Evolutionary conservation across 345 rosid species (phyloP).

Genomic region (Cardiospermum halicacabum): DNA sequence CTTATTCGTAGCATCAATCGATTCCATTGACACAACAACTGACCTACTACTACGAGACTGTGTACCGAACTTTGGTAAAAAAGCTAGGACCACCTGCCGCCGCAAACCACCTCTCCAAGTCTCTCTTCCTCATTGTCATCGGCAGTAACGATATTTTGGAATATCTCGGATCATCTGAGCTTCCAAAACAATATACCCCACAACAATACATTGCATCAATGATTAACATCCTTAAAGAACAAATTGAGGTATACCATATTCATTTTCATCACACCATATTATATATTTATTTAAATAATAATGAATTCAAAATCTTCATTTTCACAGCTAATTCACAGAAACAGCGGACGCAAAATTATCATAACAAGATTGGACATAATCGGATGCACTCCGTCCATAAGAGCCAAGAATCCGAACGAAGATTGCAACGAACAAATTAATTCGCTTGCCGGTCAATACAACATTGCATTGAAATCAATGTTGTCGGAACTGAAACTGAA

Average conservation of each 20-base stretch:
- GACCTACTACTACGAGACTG: constrained; percentile 26
- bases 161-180: constrained; percentile 36
- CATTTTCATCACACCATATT: too few species aligned
- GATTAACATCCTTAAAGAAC: constrained; percentile 43
- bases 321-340: too few species aligned
- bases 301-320: too few species aligned
- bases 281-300: too few species aligned
- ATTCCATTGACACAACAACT: constrained; percentile 55
- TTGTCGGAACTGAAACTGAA: too few species aligned
- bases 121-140: constrained; percentile 41
- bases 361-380: too few species aligned
- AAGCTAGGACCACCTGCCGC: constrained; percentile 31
- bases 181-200: constrained; percentile 27
- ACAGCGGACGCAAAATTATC: too few species aligned
- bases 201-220: constrained; percentile 38
- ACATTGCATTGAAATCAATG: too few species aligned
- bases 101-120: constrained; percentile 34
- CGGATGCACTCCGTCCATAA: too few species aligned
- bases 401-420: too few species aligned
- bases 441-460: too few species aligned
- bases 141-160: constrained; percentile 69
- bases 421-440: too few species aligned
- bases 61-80: constrained; percentile 20
- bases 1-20: constrained; percentile 28
- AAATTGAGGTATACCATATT: neutral